Conservation (phyloP, 495 filamentous ascomycete genomes). For the Lasiosphaeris hirsuta region DNA sequence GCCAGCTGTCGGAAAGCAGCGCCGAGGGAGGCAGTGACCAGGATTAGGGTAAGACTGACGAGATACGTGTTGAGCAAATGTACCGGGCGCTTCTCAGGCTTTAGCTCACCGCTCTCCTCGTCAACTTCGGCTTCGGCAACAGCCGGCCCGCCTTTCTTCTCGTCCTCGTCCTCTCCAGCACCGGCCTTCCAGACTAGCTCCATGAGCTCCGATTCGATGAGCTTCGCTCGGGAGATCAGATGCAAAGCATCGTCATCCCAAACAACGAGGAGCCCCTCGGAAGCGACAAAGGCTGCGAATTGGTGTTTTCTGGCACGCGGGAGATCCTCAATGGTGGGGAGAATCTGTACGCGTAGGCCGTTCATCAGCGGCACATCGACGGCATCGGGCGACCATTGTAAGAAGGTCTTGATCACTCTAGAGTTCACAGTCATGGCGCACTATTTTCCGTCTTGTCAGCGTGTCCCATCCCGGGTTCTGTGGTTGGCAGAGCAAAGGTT, state of each 20-base stretch:
- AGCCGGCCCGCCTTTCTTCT: conserved; percentile 40
- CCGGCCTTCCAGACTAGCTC: conserved; percentile 65
- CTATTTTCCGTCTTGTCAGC: conserved; percentile 34
- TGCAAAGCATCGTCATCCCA: conserved; percentile 76
- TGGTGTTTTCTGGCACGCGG: conserved; percentile 66
- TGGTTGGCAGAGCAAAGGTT: neutral
- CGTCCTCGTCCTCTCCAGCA: conserved; percentile 46
- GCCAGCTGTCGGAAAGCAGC: conserved; percentile 64
- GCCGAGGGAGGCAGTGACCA: conserved; percentile 62
- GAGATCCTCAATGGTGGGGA: conserved; percentile 66
- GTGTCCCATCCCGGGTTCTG: neutral
- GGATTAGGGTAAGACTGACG: conserved; percentile 58
- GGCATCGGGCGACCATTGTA: conserved; percentile 66
- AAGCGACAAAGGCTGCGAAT: conserved; percentile 72
- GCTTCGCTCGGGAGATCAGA: conserved; percentile 60
- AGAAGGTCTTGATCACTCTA: conserved; percentile 68
- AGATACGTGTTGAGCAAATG: conserved; percentile 65
- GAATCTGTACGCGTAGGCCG: conserved; percentile 68
- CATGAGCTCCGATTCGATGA: conserved; percentile 71
- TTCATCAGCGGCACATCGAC: conserved; percentile 72
- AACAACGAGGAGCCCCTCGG: conserved; percentile 63
- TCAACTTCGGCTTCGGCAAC: conserved; percentile 56
- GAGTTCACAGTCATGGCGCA: conserved; percentile 80
- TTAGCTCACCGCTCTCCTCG: conserved; percentile 64
- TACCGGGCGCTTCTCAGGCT: conserved; percentile 60